Percentiles rank a stretch among this genome's conserved stretches.
phyloP scores from a whole-genome alignment of 257 asterid genomes.

The Leonotis leonurus region DNA sequence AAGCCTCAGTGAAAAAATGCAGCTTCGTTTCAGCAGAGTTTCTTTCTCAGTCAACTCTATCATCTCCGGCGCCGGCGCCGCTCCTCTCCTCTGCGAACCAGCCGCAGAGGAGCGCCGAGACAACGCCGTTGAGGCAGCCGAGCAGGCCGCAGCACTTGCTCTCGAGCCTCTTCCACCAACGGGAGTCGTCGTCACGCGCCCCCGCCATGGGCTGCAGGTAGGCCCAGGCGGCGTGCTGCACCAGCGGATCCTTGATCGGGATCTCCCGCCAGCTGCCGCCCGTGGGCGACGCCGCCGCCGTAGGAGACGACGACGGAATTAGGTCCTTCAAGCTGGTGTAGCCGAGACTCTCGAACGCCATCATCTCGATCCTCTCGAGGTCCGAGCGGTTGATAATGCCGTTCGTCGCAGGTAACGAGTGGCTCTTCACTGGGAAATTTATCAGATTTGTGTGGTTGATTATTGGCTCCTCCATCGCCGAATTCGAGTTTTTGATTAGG shows the following conservation, averaged over 20 bases:
- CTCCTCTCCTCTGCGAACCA: constrained; percentile 1
- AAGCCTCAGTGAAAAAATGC: constrained; percentile 16
- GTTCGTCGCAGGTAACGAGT: constrained; percentile 7
- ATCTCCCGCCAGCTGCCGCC: constrained; percentile 64
- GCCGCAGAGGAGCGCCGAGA: constrained; percentile 20
- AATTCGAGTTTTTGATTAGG: neutral
- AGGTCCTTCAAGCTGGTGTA: constrained; percentile 77
- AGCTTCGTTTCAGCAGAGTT: constrained; percentile 12
- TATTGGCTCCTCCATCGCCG: constrained; percentile 25
- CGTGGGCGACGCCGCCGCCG: constrained; percentile 30
- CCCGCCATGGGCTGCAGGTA: constrained; percentile 65
- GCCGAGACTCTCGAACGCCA: constrained; percentile 7
- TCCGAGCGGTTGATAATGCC: constrained; percentile 13
- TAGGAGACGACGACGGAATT: constrained; percentile 36
- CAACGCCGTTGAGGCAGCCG: constrained; percentile 49
- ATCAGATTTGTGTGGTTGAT: constrained; percentile 16
- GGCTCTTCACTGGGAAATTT: constrained; percentile 11
- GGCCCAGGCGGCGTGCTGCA: constrained; percentile 95
- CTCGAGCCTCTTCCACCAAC: constrained; percentile 33
- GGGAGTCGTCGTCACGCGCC: constrained; percentile 19
- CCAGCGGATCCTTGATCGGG: constrained; percentile 67
- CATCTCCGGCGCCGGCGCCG: neutral
- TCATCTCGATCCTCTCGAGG: constrained; percentile 34
- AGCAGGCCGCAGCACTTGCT: constrained; percentile 28
- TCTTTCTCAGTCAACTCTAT: constrained; percentile 21